These are phyloP conservation scores for Raphidocelis subcapitata DNA, from an alignment of 139 green algal genomes.

Conservation along the genomic window DNA sequence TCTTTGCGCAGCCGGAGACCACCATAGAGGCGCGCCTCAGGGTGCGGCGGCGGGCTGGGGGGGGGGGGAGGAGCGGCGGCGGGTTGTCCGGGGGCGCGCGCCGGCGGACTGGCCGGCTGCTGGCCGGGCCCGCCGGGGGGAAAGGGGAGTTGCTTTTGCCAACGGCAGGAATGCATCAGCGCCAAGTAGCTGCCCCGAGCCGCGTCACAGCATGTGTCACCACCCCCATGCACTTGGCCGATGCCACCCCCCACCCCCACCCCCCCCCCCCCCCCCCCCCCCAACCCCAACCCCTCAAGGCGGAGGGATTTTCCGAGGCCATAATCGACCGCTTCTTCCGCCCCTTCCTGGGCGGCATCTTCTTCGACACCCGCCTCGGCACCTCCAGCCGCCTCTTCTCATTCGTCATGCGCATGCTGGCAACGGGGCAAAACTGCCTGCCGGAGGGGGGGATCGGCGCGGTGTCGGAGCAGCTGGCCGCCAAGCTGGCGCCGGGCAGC, in stretches of 20 bases:
- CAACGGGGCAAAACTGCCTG: slow-evolving; percentile 90
- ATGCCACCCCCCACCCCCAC: no score
- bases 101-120: no score
- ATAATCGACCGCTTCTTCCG: slow-evolving; percentile 96
- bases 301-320: slow-evolving; percentile 78
- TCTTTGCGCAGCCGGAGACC: slow-evolving; percentile 70
- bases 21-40: slow-evolving; percentile 61
- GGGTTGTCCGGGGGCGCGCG: no score
- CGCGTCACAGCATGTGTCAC: no score
- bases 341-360: slow-evolving; percentile 98
- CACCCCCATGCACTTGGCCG: no score
- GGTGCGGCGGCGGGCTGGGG: slow-evolving; percentile 31
- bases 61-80: not conserved
- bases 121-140: no score
- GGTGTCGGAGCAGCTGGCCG: slow-evolving; percentile 81
- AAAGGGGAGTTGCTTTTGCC: no score
- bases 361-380: slow-evolving; percentile 87
- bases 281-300: slow-evolving; percentile 32
- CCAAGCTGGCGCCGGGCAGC: slow-evolving; percentile 24
- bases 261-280: no score
- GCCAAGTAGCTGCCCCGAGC: no score
- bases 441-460: slow-evolving; percentile 88
- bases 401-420: slow-evolving; percentile 97
- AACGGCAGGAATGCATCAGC: no score
- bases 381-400: slow-evolving; percentile 76